Base-by-base conservation (phyloP, 2,329 filamentous ascomycete genomes). In the Acephala macrosclerotiorum region DNA sequence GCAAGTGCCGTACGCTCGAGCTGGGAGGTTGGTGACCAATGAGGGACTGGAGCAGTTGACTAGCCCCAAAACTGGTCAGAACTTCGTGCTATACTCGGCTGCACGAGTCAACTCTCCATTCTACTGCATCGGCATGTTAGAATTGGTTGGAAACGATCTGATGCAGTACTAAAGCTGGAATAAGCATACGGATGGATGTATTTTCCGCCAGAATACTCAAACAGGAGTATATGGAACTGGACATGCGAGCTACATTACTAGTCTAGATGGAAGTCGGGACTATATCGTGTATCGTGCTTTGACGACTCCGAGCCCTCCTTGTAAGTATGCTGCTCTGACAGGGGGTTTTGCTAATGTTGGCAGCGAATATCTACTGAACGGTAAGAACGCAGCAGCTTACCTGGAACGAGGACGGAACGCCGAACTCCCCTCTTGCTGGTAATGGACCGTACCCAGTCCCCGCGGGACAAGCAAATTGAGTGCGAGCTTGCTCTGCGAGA, bases 1-100 rank as follows among this genome's bases (percentile, higher is more conserved):
- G 22, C 57, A 59, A n/a, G 57, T 59, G 12, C 57, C 55, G 3
- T 58, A 58, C 22, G 49, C 25, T 18, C 49, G 49, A 16, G 49
- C 49, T 29, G 49, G 49, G 14, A 53, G 49, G 12, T 8, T 53
- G 25, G 49, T 25, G 26, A 53, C 49, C 1, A 53, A 53, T 33
- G 49, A 53, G 26, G 49, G 49, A 12, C 49, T 25, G 9, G 49
- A 53, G 14, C 49, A 53, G 18, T 33, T 53, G 14, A 29, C 25
- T 3, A 53, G 33, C 29, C 49, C 49, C 2, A 29, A 6, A 3
- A 53, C 49, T 29, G 49, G 49, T 5, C 49, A 53, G 25, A 53
- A 53, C n/a, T 53, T 53, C 49, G 22, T 53, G 25, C 5, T 53
- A 1, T 53, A 53, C 26, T 53, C 49, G 1, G 49, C 49, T 6